Base-by-base conservation (phyloP, 2,329 filamentous ascomycete genomes). In the Raffaelea albimanens region DNA sequence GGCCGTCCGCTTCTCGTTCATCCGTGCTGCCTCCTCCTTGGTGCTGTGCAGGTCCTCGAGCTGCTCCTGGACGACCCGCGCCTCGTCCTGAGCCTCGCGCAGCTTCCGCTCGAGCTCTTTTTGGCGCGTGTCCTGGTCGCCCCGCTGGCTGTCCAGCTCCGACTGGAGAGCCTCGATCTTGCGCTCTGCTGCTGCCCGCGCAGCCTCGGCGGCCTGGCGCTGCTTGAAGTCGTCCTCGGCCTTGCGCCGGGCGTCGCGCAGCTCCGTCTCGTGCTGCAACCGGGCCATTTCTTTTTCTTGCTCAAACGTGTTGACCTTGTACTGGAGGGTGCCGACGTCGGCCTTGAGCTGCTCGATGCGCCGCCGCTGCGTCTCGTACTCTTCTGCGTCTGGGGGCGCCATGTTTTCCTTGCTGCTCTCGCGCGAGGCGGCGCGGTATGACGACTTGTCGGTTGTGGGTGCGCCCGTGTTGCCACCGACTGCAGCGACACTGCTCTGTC, bases 151-250 rank as follows among this genome's bases (percentile, higher is more conserved):
- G 1, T 70, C 68, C 8, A 81, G 57, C 52, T 84, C 79, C 8
- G 64, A 65, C 44, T 71, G 68, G 10, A 77, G 50, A 0, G 64
- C 58, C 46, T 79, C 76, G 2, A 72, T 60, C 55, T 78, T 71
- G 14, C 73, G 65, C 50, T 67, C 59, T 0, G 73, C 70, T 40
- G 73, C 73, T 8, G 66, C 65, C 42, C 69, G 72, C 40, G 77
- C 77, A 0, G 67, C 67, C 55, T 84, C 80, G 23, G 78, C 79
- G 0, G 69, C 67, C 52, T 83, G 77, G 40, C 76, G 75, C 40
- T 72, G 72, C 58, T 87, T 83, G 59, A 86, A 89, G 59, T 95
- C 90, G 9, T 87, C 83, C 58, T 96, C 89, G n/a, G 87, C 85
- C 53, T 84, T 85, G 43, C 82, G 75, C 55, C 87, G 82, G 2